Base-by-base conservation (phyloP, 1,284 basidiomycete genomes). In the Fomitopsis schrenkii region DNA sequence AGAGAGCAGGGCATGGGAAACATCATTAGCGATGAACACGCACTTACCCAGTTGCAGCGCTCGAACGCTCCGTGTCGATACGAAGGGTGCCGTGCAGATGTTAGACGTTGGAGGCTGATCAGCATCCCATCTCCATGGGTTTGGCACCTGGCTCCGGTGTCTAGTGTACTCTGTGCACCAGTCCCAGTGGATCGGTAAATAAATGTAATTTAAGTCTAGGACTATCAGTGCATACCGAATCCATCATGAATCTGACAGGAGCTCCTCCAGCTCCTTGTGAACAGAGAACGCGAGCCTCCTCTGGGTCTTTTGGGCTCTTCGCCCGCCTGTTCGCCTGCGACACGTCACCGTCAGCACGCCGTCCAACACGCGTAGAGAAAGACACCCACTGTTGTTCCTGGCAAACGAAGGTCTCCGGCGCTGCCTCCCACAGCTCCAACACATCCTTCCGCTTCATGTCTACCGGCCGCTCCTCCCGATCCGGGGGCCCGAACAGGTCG, bases 391-490 rank as follows among this genome's bases (percentile, higher is more conserved):
- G 82, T 80, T 97, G 95, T 74, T 98, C 95, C 77, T 97, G 95
- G 72, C 95, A 98, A 5, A 97, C 94, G 77, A 97, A 98, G 65
- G 89, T 93, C 74, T 96, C 94, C 0, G 95, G 95, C 3, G 95
- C 94, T 33, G 93, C 92, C 62, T 93, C 89, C 94, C 95, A 97
- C 72, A 96, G 93, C 58, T 95, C 93, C 61, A 97, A 75, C 1
- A 91, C 82, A 73, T 97, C 96, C 72, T 90, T 93, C 57, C 86
- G 83, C 59, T 70, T 78, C 57, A 73, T 79, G 54, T 73, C 73
- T 35, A 73, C 71, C 50, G 76, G 79, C 57, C 85, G 83, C 48
- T 87, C 83, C 38, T 83, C 80, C 15, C 86, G 83, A 36, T 89
- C 89, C 8, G 77, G 74, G 9, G 77, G 74, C 0, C 95, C 95